A percentile compares a stretch with the other conserved stretches of the same genome.
phyloP scores from a whole-genome alignment of 768 basidiomycete genomes.

The Suillus alpinus region DNA sequence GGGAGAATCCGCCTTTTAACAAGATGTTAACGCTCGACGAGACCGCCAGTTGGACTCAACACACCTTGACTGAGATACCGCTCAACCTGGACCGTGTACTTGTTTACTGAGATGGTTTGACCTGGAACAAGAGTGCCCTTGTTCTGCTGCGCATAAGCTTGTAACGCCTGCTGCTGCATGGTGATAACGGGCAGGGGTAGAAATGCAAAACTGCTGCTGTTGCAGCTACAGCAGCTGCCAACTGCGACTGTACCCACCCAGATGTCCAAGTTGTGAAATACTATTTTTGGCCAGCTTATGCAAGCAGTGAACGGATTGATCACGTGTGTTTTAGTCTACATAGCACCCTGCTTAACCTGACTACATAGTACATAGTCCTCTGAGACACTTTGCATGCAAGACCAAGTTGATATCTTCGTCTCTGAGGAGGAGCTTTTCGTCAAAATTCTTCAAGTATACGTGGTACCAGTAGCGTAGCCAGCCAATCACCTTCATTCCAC shows the following conservation, averaged over 20 bases:
- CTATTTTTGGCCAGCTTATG: conserved; percentile 1
- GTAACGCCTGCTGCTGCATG: conserved; percentile 46
- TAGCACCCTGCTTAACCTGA: too few relatives aligned
- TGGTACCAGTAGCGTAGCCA: neutral
- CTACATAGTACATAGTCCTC: too few relatives aligned
- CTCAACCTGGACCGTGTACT: conserved; percentile 88
- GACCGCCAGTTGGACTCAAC: conserved; percentile 4
- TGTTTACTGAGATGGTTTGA: conserved; percentile 86
- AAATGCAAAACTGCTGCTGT: neutral
- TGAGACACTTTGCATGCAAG: too few relatives aligned
- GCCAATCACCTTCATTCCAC: neutral
- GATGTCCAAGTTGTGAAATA: neutral
- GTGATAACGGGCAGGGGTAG: conserved; percentile 7
- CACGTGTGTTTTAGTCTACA: neutral
- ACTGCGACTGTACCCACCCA: neutral
- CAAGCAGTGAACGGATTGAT: neutral
- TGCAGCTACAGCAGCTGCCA: conserved; percentile 2
- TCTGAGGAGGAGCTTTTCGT: neutral
- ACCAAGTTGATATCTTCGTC: neutral
- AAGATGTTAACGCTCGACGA: conserved; percentile 9
- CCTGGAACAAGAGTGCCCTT: conserved; percentile 77
- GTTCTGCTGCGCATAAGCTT: conserved; percentile 40
- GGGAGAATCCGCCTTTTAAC: conserved; percentile 87
- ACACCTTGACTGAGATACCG: conserved; percentile 94
- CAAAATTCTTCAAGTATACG: neutral